Base-by-base conservation (phyloP, 176 grass and related monocot genomes). In the Oryza brachyantha region DNA sequence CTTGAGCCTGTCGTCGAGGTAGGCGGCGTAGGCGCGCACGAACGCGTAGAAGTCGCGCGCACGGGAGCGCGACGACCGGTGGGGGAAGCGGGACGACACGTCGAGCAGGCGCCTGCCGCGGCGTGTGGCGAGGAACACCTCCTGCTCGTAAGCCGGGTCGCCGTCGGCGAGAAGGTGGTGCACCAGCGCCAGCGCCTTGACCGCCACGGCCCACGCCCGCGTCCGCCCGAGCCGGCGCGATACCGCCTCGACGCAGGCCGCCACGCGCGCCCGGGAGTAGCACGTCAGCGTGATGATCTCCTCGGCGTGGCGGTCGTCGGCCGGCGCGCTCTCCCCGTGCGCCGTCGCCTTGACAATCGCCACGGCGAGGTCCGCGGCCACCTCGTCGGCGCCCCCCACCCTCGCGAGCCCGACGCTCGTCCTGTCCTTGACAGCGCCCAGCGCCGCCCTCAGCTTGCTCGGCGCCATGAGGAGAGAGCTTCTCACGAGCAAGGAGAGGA, bases 81-180 rank as follows among this genome's bases (percentile, higher is more conserved):
- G 79, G 4, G 83, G 39, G 64, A 97, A 97, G 19, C 48, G 48
- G 1, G 74, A 72, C 19, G 90, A 68, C 88, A 97, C 68, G 80
- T 97, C 85, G 62, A 97, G 90, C 57, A 88, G 63, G 64, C 88
- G 83, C 54, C 76, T 82, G 22, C 90, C 87, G 6, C 90, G 45
- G 27, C 68, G 75, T 26, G 85, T 85, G 48, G 87, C 79, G 67
- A 84, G 87, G 85, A 88, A 91, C 35, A 97, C 77, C 88, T 97
- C 93, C 68, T 83, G 72, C 85, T 97, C 80, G 73, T 62, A 97
- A 22, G 90, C 75, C 2, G 80, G 77, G 50, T 97, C 93, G 45
- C 93, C 93, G 55, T 93, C 93, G 6, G 37, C 61, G 61, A 93
- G 88, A 12, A 97, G 90, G 71, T 88, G 85, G 60, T 97, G 93